phyloP scores from a whole-genome alignment of 257 asterid genomes.

The Craterostigma plantagineum region DNA sequence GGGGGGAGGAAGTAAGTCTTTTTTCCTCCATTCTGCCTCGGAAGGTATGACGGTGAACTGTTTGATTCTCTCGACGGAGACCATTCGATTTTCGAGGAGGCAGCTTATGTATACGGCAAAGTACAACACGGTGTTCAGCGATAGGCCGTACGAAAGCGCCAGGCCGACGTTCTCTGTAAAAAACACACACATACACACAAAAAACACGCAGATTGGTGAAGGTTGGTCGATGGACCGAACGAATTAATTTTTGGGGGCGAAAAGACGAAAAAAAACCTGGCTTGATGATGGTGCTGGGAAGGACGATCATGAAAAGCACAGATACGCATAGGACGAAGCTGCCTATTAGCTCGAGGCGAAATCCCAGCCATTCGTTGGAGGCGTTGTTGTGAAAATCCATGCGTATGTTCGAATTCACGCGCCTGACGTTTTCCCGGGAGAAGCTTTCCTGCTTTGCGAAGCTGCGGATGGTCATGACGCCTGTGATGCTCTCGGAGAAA shows the following conservation, averaged over 20 bases:
- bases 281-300: constrained; percentile 84
- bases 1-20: constrained; percentile 41
- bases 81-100: constrained; percentile 83
- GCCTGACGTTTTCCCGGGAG: constrained; percentile 47
- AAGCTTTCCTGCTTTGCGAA: constrained; percentile 65
- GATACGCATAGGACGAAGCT: constrained; percentile 72
- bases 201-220: no score
- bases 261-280: constrained; percentile 59
- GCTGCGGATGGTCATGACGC: constrained; percentile 84
- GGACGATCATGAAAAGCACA: constrained; percentile 55
- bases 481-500: constrained; percentile 90
- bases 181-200: not conserved
- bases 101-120: constrained; percentile 59
- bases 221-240: not conserved
- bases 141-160: constrained; percentile 75
- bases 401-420: constrained; percentile 57
- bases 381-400: constrained; percentile 94
- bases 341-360: constrained; percentile 74
- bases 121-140: constrained; percentile 56
- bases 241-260: no score
- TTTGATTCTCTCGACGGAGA: constrained; percentile 88
- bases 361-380: constrained; percentile 93
- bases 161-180: constrained; percentile 73
- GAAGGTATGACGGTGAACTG: constrained; percentile 67
- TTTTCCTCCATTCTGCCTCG: constrained; percentile 76